Conservation (phyloP, 768 basidiomycete species). For the Termitomyces sp. region DNA sequence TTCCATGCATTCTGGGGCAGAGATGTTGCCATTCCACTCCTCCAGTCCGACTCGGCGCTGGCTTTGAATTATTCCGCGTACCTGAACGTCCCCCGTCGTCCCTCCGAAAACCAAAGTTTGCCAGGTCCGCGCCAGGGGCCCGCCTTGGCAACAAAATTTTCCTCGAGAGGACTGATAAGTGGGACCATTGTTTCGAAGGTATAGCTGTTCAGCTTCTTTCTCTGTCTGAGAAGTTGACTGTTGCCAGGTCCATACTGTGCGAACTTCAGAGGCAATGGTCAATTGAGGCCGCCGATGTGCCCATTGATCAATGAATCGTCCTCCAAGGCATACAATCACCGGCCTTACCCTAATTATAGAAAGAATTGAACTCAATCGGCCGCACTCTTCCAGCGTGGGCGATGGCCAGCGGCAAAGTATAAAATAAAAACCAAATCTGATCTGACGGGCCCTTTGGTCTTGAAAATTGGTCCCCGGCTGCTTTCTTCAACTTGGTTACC, state of each 20-base stretch:
- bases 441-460: not conserved
- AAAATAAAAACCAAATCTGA: constrained; percentile 3
- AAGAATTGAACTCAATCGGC: not conserved
- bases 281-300: not conserved
- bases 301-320: not conserved
- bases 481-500: not conserved
- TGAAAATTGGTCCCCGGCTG: not conserved
- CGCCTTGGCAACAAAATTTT: not conserved
- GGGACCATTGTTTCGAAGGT: not conserved
- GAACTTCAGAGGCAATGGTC: not conserved
- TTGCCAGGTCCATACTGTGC: not conserved
- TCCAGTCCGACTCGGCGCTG: not conserved
- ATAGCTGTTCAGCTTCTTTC: not conserved
- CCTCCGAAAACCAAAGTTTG: not conserved
- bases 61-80: not conserved
- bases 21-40: too few species aligned
- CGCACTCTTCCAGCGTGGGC: constrained; percentile 4
- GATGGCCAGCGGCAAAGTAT: not conserved
- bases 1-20: not conserved
- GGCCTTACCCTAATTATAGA: constrained; percentile 1
- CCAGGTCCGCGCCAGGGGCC: too few species aligned
- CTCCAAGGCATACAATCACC: not conserved
- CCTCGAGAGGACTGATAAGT: too few species aligned
- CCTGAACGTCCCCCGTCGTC: not conserved
- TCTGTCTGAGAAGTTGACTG: not conserved